Base-by-base conservation (phyloP, 768 basidiomycete genomes). In the Phanerochaete carnosa region DNA sequence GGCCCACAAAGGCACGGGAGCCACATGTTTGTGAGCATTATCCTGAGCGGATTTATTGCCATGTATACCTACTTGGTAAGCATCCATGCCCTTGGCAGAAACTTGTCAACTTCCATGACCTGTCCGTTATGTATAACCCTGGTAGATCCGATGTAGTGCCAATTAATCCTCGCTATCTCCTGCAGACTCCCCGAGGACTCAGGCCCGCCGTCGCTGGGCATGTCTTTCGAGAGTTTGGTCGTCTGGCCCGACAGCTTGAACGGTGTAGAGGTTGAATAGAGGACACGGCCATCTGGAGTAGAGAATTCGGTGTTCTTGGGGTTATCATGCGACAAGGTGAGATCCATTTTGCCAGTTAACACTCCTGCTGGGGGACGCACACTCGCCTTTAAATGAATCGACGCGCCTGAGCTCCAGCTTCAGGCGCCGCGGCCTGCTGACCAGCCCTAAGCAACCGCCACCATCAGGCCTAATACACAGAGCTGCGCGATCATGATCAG, bases 111-210 rank as follows among this genome's bases (percentile, higher is more conserved):
- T 35, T 51, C 57, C 15, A 45, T 3, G 30, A 52, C 54, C 50
- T 58, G 16, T 37, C n/a, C 33, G 30, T 58, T 53, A 30, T 46
- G 58, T 25, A 62, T 49, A 26, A 62, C 6, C 28, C 52, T 13
- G 11, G 61, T 25, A 23, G 56, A 43, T 2, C 37, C n/a, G 7
- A 58, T 3, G 13, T 26, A 37, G 50, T 58, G 55, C 61, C 61
- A 62, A 43, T 58, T 30, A 16, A 62, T 52, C 30, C 61, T 43
- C 15, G 56, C 61, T 28, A 58, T 39, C 49, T 62, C 61, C n/a
- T 49, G 35, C 19, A 30, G 26, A 26, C 23, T 16, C n/a, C 26
- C 39, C 56, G 35, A 26, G 9, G 37, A 15, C 35, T 39, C 25
- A 1, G 32, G 37, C 26, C 9, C 12, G n/a, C 9, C 35, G 12